These are phyloP conservation scores for Sporothrix phasma DNA, from an alignment of 2,329 filamentous ascomycete genomes.

Conservation along the genomic window DNA sequence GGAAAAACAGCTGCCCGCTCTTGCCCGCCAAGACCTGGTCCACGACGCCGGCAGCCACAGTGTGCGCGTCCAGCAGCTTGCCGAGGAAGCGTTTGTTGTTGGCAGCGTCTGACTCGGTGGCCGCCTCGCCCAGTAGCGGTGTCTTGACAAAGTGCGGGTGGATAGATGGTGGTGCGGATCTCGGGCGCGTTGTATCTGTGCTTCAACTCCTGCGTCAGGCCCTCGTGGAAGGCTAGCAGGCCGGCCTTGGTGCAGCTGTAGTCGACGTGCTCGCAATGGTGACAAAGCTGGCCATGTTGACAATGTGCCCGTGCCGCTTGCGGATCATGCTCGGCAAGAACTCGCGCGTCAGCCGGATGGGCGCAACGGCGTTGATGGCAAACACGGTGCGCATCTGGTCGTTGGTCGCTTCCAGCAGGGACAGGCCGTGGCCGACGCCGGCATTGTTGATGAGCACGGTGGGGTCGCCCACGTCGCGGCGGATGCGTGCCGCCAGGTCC, in stretches of 20 bases:
- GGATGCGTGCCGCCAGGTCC: constrained; percentile 42
- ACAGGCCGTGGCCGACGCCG: constrained; percentile 51
- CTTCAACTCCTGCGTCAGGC: constrained; percentile 46
- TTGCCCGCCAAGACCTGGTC: constrained; percentile 47
- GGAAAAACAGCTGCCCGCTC: constrained; percentile 48
- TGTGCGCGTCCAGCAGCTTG: constrained; percentile 47
- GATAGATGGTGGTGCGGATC: constrained; percentile 42
- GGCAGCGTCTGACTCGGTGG: constrained; percentile 31
- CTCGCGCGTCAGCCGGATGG: constrained; percentile 50
- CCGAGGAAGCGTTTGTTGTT: constrained; percentile 50
- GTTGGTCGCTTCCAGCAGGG: constrained; percentile 43
- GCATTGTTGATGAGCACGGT: constrained; percentile 67
- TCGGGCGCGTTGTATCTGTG: constrained; percentile 51
- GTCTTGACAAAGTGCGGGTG: constrained; percentile 16
- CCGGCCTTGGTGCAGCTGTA: constrained; percentile 59
- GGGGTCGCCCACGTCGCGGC: constrained; percentile 48
- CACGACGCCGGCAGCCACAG: constrained; percentile 54
- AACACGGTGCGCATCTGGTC: constrained; percentile 48
- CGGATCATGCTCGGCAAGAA: constrained; percentile 58
- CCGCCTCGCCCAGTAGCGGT: constrained; percentile 29
- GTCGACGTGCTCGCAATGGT: constrained; percentile 49
- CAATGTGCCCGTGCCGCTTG: constrained; percentile 60
- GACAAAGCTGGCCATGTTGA: constrained; percentile 55
- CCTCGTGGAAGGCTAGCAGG: constrained; percentile 58
- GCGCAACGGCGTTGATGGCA: constrained; percentile 58